These are phyloP conservation scores for Tolypocladium sp. DNA, from an alignment of 2,329 filamentous ascomycete genomes.

Conservation along the genomic window DNA sequence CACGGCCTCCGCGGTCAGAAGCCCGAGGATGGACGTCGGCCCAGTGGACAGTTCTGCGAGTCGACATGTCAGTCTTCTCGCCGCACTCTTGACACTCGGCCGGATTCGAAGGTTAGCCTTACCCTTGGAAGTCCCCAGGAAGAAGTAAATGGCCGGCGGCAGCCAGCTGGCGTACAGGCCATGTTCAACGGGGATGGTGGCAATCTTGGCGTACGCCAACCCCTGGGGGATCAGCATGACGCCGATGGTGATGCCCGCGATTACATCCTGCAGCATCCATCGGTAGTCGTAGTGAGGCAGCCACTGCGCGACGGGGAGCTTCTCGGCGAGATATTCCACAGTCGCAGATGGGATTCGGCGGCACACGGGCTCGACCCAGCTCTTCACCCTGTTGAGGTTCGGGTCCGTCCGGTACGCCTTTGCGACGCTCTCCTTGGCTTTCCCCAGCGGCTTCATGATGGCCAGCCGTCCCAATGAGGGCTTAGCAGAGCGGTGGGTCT, in stretches of 20 bases:
- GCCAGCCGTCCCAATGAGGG: neutral
- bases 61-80: neutral
- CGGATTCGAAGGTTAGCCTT: neutral
- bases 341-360: slow-evolving; percentile 39
- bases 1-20: slow-evolving; percentile 54
- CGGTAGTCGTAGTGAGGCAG: slow-evolving; percentile 49
- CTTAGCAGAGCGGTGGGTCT: neutral
- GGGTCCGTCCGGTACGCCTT: slow-evolving; percentile 14
- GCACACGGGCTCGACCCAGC: slow-evolving; percentile 13
- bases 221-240: slow-evolving; percentile 53
- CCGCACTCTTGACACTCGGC: neutral
- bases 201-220: slow-evolving; percentile 53
- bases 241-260: slow-evolving; percentile 52
- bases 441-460: slow-evolving; percentile 10
- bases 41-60: slow-evolving; percentile 48
- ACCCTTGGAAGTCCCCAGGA: slow-evolving; percentile 56
- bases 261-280: slow-evolving; percentile 53
- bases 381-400: slow-evolving; percentile 14
- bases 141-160: slow-evolving; percentile 45
- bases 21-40: slow-evolving; percentile 55
- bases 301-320: slow-evolving; percentile 54
- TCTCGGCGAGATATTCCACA: slow-evolving; percentile 47
- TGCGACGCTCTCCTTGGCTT: slow-evolving; percentile 9
- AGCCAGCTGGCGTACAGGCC: slow-evolving; percentile 53
- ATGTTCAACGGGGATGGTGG: slow-evolving; percentile 50